Conservation (phyloP, 139 green algal species). For the Coelastrella sp. region DNA sequence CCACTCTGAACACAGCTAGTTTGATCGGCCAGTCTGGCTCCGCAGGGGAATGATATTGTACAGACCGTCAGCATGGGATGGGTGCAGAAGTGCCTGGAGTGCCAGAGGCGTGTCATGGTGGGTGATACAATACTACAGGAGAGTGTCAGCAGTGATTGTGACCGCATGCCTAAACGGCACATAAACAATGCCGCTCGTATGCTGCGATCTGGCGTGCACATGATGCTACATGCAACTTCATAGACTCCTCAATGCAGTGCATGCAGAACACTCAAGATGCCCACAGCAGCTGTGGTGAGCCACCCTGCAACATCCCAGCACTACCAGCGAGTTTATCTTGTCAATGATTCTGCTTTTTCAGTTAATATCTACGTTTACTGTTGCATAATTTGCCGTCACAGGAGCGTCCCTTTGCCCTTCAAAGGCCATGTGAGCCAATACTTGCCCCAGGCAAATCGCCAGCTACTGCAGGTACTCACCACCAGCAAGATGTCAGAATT, state of each 20-base stretch:
- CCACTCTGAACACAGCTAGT: too few relatives aligned
- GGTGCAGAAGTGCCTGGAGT: slow-evolving; percentile 30
- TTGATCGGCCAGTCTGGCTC: neutral
- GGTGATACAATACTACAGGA: neutral
- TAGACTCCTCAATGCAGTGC: neutral
- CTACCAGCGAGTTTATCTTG: too few relatives aligned
- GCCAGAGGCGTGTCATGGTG: slow-evolving; percentile 2
- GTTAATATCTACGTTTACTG: neutral
- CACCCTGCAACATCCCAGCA: too few relatives aligned
- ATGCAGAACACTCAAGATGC: too few relatives aligned
- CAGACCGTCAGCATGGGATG: slow-evolving; percentile 5
- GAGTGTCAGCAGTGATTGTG: too few relatives aligned
- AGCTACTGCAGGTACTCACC: slow-evolving; percentile 8
- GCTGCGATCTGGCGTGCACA: neutral
- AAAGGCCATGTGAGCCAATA: neutral
- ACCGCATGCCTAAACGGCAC: too few relatives aligned
- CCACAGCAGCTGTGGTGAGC: too few relatives aligned
- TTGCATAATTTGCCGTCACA: neutral
- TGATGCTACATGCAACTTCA: neutral
- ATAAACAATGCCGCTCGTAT: neutral
- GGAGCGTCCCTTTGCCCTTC: neutral
- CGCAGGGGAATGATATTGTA: neutral
- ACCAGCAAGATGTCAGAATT: neutral
- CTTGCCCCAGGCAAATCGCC: slow-evolving; percentile 34
- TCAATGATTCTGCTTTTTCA: too few relatives aligned